A percentile compares a stretch with the other conserved stretches of the same genome.
Evolutionary conservation across 169 alveolate genomes (phyloP).

Genomic region (Plasmodium vivax): DNA sequence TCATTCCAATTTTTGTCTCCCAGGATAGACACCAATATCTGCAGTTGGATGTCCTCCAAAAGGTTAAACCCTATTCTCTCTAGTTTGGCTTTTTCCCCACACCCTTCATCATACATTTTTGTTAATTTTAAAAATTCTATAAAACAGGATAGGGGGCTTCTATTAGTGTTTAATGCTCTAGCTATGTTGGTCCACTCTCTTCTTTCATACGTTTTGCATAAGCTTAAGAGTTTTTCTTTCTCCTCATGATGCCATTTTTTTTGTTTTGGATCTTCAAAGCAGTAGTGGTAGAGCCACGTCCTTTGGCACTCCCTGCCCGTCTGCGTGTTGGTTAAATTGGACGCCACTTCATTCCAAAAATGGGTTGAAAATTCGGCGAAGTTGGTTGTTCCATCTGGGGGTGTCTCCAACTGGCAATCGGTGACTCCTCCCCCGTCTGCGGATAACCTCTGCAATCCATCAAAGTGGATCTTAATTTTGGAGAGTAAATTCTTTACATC

Average conservation of each 20-base stretch:
- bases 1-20: slow-evolving; percentile 67
- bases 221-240: slow-evolving; percentile 20
- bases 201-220: slow-evolving; percentile 35
- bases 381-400: neutral
- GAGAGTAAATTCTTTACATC: slow-evolving; percentile 15
- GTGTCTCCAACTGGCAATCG: neutral
- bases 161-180: slow-evolving; percentile 61
- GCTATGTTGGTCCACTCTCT: slow-evolving; percentile 58
- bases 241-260: slow-evolving; percentile 61
- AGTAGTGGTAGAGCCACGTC: slow-evolving; percentile 55
- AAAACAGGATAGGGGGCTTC: slow-evolving; percentile 68
- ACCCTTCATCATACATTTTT: slow-evolving; percentile 35
- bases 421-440: neutral
- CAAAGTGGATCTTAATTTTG: slow-evolving; percentile 40
- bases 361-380: slow-evolving; percentile 15
- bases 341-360: slow-evolving; percentile 53
- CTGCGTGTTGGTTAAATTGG: slow-evolving; percentile 1
- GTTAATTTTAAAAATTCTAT: slow-evolving; percentile 51
- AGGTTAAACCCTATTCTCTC: slow-evolving; percentile 73
- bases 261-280: slow-evolving; percentile 67
- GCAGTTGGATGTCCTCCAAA: slow-evolving; percentile 71
- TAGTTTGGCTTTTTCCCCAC: slow-evolving; percentile 5
- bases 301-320: slow-evolving; percentile 50
- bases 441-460: neutral
- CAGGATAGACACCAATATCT: slow-evolving; percentile 57